A percentile compares a stretch with the other conserved stretches of the same genome.
Conservation (phyloP, 2,329 filamentous ascomycete genomes). For the Stromatinia cepivora region DNA sequence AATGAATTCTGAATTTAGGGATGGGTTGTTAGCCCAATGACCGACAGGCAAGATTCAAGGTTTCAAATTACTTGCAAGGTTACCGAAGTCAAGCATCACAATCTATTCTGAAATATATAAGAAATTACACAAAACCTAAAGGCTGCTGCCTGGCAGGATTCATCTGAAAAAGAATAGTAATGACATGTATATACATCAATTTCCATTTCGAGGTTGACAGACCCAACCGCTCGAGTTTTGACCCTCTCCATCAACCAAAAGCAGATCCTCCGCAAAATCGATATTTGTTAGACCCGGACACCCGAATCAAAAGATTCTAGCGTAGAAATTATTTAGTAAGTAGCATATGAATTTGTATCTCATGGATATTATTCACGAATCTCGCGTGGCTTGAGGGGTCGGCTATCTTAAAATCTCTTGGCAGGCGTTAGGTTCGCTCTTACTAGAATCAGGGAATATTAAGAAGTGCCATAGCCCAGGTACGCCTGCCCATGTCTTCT, state of each 20-base stretch:
- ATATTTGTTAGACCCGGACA: neutral
- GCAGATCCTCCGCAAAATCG: neutral
- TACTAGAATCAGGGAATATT: neutral
- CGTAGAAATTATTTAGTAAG: neutral
- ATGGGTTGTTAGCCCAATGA: neutral
- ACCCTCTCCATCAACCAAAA: neutral
- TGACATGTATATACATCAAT: neutral
- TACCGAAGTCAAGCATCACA: neutral
- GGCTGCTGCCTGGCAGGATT: neutral
- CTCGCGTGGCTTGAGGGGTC: neutral
- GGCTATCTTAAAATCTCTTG: neutral
- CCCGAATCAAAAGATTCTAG: neutral
- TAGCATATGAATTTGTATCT: neutral
- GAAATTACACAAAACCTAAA: neutral
- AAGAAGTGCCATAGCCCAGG: neutral
- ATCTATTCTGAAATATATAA: neutral
- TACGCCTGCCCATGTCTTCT: neutral
- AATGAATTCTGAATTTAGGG: neutral
- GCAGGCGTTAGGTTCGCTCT: constrained; percentile 5
- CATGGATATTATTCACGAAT: neutral
- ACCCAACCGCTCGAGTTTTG: constrained; percentile 7
- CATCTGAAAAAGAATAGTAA: too few relatives aligned
- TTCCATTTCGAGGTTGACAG: neutral
- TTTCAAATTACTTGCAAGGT: neutral
- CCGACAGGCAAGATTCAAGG: neutral